Conservation (phyloP, 2,329 filamentous ascomycete genomes). For the Cladosporium velox region DNA sequence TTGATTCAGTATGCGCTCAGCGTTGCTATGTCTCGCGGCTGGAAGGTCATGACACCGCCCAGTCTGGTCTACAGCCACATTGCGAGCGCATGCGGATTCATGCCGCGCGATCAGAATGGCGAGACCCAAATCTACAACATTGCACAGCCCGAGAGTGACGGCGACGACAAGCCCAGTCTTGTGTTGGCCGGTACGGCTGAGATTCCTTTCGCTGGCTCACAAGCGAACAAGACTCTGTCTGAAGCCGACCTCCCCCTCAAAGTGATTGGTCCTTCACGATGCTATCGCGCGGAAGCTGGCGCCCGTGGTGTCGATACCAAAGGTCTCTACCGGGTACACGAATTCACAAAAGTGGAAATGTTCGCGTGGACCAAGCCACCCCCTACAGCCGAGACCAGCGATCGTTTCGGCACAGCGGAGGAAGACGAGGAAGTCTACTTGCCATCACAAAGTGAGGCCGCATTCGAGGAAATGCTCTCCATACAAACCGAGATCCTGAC, state of each 20-base stretch:
- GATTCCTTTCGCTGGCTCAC: constrained; percentile 90
- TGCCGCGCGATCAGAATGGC: constrained; percentile 83
- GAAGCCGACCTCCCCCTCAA: constrained; percentile 71
- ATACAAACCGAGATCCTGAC: constrained; percentile 83
- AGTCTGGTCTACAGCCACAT: constrained; percentile 92
- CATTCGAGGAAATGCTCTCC: constrained; percentile 83
- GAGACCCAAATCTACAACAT: constrained; percentile 91
- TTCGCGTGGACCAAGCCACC: constrained; percentile 75
- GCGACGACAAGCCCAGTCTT: constrained; percentile 65
- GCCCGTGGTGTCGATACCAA: constrained; percentile 88
- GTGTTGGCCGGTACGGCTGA: constrained; percentile 87
- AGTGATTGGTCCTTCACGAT: constrained; percentile 81
- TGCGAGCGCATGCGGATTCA: constrained; percentile 87
- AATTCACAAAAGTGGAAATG: constrained; percentile 98
- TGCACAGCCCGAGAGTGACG: constrained; percentile 43
- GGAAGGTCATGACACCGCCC: constrained; percentile 79
- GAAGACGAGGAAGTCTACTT: constrained; percentile 15
- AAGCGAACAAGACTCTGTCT: constrained; percentile 70
- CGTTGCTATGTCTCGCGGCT: constrained; percentile 71
- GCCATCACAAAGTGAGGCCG: constrained; percentile 48
- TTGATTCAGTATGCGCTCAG: constrained; percentile 82
- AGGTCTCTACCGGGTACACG: constrained; percentile 93
- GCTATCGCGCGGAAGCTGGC: constrained; percentile 93
- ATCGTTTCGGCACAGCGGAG: constrained; percentile 33
- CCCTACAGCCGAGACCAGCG: constrained; percentile 26